Conservation (phyloP, 257 asterid genomes). For the Linaria vulgaris region DNA sequence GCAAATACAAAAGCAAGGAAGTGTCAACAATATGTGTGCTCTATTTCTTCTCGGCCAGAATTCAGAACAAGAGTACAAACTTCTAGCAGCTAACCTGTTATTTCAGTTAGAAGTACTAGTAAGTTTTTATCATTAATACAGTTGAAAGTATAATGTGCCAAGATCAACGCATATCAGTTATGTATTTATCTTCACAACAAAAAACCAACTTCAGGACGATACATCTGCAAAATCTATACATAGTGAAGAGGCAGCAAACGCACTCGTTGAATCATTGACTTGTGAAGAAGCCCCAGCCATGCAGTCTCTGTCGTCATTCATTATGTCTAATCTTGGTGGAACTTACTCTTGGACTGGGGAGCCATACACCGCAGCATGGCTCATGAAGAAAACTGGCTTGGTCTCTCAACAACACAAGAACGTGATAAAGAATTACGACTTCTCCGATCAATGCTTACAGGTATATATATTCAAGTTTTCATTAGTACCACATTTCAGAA, state of each 20-base stretch:
- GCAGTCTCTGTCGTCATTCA: conserved; percentile 62
- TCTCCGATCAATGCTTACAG: conserved; percentile 65
- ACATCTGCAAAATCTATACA: conserved; percentile 38
- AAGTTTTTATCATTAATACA: conserved; percentile 23
- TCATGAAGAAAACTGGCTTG: conserved; percentile 72
- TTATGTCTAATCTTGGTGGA: conserved; percentile 80
- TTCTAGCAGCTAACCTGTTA: conserved; percentile 79
- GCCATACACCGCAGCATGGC: conserved; percentile 75
- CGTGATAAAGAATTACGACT: conserved; percentile 67
- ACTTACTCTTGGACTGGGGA: conserved; percentile 89
- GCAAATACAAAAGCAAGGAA: conserved; percentile 66
- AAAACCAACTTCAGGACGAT: conserved; percentile 63
- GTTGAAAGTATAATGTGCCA: neutral
- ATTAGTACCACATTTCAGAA: neutral
- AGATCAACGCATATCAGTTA: neutral
- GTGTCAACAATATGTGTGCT: conserved; percentile 50
- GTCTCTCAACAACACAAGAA: conserved; percentile 58
- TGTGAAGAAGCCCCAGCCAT: conserved; percentile 45
- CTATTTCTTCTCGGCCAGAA: conserved; percentile 56
- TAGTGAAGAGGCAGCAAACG: conserved; percentile 63
- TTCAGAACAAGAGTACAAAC: conserved; percentile 55
- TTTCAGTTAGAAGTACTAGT: conserved; percentile 81
- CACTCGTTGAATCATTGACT: conserved; percentile 49
- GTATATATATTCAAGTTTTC: conserved; percentile 30
- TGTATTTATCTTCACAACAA: conserved; percentile 8